A percentile compares a stretch with the other conserved stretches of the same genome.
phyloP scores from a whole-genome alignment of 129 eudicot genomes.

The Arctium minus region DNA sequence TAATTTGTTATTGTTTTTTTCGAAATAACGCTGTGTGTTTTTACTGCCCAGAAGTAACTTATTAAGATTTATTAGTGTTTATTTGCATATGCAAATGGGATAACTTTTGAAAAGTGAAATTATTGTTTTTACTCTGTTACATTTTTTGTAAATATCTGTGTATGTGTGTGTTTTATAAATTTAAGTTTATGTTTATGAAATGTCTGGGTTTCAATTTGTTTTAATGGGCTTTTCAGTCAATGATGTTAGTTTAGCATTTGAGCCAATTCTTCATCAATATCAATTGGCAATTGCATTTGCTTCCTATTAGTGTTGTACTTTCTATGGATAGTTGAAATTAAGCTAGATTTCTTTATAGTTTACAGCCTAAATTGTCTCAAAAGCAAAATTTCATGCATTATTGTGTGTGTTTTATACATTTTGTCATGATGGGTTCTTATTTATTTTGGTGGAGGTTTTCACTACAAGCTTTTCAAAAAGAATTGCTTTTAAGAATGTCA shows the following conservation, averaged over 20 bases:
- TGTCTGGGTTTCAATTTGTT: background rate
- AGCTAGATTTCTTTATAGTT: background rate
- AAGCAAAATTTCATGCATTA: background rate
- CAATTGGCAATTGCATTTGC: background rate
- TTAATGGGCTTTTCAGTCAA: background rate
- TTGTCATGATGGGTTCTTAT: background rate
- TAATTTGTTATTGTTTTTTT: background rate
- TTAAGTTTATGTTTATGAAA: background rate
- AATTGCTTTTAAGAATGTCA: background rate
- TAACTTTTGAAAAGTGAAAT: background rate
- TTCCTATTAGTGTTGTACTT: background rate
- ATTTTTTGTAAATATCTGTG: background rate
- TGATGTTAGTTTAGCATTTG: background rate
- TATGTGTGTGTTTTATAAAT: background rate
- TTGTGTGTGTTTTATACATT: background rate
- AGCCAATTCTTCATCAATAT: background rate
- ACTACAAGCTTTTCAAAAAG: background rate
- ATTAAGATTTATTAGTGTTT: background rate
- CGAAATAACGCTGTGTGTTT: background rate
- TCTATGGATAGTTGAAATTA: background rate
- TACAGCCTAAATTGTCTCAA: background rate
- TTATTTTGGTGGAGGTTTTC: background rate
- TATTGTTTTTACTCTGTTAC: background rate
- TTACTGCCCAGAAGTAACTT: background rate
- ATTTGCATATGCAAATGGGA: background rate